Conservation (phyloP, 2,329 filamentous ascomycete genomes). For the Lomentospora prolificans region DNA sequence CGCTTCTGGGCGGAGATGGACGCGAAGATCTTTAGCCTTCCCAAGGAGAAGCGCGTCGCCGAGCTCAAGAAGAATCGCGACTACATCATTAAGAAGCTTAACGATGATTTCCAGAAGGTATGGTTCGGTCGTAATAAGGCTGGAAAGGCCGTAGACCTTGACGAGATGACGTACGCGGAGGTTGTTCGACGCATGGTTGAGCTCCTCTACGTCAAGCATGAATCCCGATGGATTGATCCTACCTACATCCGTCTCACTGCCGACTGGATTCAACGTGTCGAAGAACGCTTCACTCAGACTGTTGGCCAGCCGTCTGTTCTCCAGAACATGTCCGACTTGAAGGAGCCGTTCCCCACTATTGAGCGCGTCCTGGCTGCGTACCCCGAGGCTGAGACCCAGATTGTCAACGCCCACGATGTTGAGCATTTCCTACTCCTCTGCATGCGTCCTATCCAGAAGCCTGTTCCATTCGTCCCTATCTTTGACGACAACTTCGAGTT, state of each 20-base stretch:
- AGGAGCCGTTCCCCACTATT: slow-evolving; percentile 68
- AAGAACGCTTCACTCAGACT: slow-evolving; percentile 82
- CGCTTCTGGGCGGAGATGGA: slow-evolving; percentile 99
- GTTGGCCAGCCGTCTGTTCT: slow-evolving; percentile 68
- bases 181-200: slow-evolving; percentile 81
- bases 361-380: slow-evolving; percentile 74
- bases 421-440: slow-evolving; percentile 94
- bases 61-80: slow-evolving; percentile 82
- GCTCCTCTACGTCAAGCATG: slow-evolving; percentile 84
- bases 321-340: slow-evolving; percentile 82
- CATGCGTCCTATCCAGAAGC: slow-evolving; percentile 87
- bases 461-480: slow-evolving; percentile 89
- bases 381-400: slow-evolving; percentile 76
- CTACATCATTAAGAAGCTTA: slow-evolving; percentile 91
- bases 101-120: slow-evolving; percentile 92
- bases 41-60: slow-evolving; percentile 84
- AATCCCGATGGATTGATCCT: slow-evolving; percentile 82
- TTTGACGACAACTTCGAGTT: slow-evolving; percentile 97
- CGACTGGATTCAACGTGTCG: slow-evolving; percentile 92
- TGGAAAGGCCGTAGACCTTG: slow-evolving; percentile 74
- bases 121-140: slow-evolving; percentile 86
- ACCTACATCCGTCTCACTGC: slow-evolving; percentile 76
- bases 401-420: slow-evolving; percentile 97
- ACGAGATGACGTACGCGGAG: slow-evolving; percentile 92
- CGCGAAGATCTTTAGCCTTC: slow-evolving; percentile 90